Conservation (phyloP, 768 basidiomycete species). For the Crepidotus variabilis region DNA sequence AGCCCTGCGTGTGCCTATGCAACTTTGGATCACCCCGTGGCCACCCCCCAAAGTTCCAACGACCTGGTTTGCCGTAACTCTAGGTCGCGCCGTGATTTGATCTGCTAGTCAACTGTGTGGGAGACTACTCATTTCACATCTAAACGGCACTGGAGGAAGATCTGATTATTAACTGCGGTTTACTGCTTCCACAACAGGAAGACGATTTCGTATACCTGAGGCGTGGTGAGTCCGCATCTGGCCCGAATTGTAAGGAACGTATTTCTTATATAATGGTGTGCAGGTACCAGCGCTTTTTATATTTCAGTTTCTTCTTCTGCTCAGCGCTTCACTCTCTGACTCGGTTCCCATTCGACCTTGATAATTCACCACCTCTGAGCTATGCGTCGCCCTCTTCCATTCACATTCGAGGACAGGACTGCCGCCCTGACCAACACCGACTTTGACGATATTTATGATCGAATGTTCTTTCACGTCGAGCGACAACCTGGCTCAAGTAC, state of each 20-base stretch:
- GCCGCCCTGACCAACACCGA: conserved; percentile 52
- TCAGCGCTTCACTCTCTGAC: conserved; percentile 6
- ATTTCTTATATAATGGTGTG: not conserved
- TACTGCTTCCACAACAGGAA: conserved; percentile 15
- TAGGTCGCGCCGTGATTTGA: not conserved
- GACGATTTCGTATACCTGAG: conserved; percentile 11
- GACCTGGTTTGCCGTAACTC: not conserved
- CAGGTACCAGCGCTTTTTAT: not conserved
- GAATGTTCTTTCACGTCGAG: conserved; percentile 62
- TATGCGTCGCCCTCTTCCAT: conserved; percentile 35
- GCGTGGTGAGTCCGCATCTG: conserved; percentile 15
- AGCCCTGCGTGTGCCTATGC: not conserved
- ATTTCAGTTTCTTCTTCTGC: conserved; percentile 3
- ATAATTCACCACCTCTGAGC: not conserved
- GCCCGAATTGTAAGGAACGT: conserved; percentile 9
- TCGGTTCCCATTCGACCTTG: not conserved
- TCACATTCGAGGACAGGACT: conserved; percentile 67
- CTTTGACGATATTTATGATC: conserved; percentile 78
- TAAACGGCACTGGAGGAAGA: not conserved
- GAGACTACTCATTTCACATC: not conserved
- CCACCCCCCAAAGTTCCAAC: not conserved
- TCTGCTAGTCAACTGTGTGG: not conserved
- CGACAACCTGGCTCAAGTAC: conserved; percentile 40
- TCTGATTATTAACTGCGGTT: conserved; percentile 9
- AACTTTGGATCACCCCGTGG: not conserved